Evolutionary conservation across 129 eudicot genomes (phyloP), one percentile per base, ranked within the genome.

Genomic region (Daucus carota): DNA sequence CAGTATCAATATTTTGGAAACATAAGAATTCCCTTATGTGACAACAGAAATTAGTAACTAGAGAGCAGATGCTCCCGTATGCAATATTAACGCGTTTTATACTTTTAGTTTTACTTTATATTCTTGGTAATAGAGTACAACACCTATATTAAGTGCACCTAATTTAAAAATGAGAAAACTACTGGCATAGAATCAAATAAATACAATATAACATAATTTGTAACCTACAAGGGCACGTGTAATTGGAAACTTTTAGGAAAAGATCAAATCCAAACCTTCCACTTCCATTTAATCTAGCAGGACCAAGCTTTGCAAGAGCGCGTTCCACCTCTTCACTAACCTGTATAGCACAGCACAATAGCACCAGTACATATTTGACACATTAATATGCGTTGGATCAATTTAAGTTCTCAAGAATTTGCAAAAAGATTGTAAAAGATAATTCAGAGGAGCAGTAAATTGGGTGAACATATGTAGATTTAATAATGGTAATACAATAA

Each of bases 291-390:
- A 92, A 76, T 47, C 80, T 76, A 65, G 97, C 96, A 50, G 97
- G 96, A 26, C 96, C 97, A 72, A 92, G 81, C 83, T 92, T 92
- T 77, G 97, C 96, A 87, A 92, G 79, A 77, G 97, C 97, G 68
- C 97, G 96, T 77, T 92, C 97, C 54, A 92, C 97, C 84, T 92
- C 97, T 78, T 92, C 97, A 63, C 96, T 89, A 42, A 92, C 97
- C 97, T 92, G 88, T 79, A 77, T 66, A 82, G 34, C 73, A 62
- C 24, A 18, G 28, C 43, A 40, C 43, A 40, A n/a, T 29, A 62
- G 18, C 36, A 29, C 34, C 60, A 59, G 41, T 66, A 75, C 52
- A 69, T 74, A n/a, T 81, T 66, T 78, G 26, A 83, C 73, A 75
- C 38, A 43, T 32, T 57, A 8, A 67, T 16, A 33, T 29, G 42